These are phyloP conservation scores for Populus pruinosa DNA, from an alignment of 345 rosid genomes.

Conservation along the genomic window DNA sequence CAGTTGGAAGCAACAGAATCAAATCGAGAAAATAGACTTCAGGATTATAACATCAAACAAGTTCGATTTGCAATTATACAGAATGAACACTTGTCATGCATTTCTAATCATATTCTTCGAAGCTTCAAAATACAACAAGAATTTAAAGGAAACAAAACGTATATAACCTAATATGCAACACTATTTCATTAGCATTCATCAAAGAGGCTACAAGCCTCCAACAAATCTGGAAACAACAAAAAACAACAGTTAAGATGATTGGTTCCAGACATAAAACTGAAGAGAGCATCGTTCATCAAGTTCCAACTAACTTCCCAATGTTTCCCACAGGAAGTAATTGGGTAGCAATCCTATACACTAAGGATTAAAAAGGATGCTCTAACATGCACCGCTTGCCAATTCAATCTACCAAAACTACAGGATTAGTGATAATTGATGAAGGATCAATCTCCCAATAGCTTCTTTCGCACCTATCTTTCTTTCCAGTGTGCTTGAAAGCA, in stretches of 20 bases:
- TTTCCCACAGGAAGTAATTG: constrained; percentile 5
- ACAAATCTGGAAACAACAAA: neutral
- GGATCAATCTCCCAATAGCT: constrained; percentile 52
- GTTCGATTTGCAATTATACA: neutral
- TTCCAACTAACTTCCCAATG: constrained; percentile 2
- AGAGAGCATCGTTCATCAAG: neutral
- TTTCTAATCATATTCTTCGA: neutral
- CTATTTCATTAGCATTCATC: neutral
- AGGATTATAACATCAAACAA: neutral
- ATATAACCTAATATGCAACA: neutral
- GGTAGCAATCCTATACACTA: neutral
- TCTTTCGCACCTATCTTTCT: constrained; percentile 2
- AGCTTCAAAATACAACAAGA: neutral
- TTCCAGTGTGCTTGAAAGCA: constrained; percentile 28
- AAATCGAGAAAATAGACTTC: neutral
- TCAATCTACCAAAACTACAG: constrained; percentile 23
- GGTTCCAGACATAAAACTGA: neutral
- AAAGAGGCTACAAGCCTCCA: neutral
- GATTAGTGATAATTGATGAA: constrained; percentile 24
- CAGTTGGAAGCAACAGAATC: neutral
- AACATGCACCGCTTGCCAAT: neutral
- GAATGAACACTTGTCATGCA: neutral
- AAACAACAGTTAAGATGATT: neutral
- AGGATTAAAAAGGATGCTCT: neutral
- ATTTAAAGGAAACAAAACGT: neutral